These are phyloP conservation scores for Carallia brachiata DNA, from an alignment of 345 rosid genomes.

Conservation along the genomic window DNA sequence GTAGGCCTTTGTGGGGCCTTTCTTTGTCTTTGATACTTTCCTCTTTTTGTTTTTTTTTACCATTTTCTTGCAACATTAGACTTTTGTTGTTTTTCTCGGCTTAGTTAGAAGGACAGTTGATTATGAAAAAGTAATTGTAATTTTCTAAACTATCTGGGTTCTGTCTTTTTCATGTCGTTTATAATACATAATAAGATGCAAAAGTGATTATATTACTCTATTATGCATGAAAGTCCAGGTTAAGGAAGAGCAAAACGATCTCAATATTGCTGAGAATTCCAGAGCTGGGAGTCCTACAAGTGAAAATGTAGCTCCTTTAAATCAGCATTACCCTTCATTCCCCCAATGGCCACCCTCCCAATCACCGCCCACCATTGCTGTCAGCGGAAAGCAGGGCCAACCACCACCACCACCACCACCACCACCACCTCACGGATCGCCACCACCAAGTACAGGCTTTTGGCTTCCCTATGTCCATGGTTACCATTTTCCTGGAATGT, in stretches of 20 bases:
- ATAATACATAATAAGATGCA: no score
- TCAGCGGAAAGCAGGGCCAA: slow-evolving; percentile 12
- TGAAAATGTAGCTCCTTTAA: slow-evolving; percentile 12
- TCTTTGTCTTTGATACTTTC: background rate
- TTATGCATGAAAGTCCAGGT: slow-evolving; percentile 11
- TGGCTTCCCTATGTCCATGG: slow-evolving; percentile 28
- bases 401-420: slow-evolving; percentile 12
- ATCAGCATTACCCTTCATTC: slow-evolving; percentile 28
- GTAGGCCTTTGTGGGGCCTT: slow-evolving; percentile 12
- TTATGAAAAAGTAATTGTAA: background rate
- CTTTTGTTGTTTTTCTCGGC: background rate
- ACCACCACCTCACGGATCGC: slow-evolving; percentile 4
- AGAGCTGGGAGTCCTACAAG: slow-evolving; percentile 19
- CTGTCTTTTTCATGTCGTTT: no score
- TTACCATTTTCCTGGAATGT: slow-evolving; percentile 23
- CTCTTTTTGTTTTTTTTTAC: background rate
- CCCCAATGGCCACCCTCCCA: slow-evolving; percentile 29
- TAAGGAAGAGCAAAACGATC: slow-evolving; percentile 24
- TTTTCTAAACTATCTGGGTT: no score
- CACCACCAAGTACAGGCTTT: slow-evolving; percentile 25
- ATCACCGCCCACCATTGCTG: slow-evolving; percentile 13
- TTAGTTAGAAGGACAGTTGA: background rate
- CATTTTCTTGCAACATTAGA: background rate
- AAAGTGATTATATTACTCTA: background rate
- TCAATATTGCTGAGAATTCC: slow-evolving; percentile 16